Evolutionary conservation across 257 asterid species (phyloP).

Genomic region (Coffea canephora): DNA sequence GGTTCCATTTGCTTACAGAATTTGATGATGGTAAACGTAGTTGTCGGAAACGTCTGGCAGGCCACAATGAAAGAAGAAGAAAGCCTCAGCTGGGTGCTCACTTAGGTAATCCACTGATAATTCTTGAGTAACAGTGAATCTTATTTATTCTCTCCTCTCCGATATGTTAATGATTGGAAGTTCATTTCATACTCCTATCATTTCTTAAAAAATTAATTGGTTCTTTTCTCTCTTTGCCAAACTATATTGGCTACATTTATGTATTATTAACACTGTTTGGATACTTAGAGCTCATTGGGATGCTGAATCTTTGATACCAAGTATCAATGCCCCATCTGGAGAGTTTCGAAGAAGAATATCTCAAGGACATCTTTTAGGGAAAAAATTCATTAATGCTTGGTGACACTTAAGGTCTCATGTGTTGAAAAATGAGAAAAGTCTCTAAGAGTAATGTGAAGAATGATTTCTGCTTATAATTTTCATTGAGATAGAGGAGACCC

Average conservation of each 20-base stretch:
- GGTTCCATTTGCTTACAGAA: conserved; percentile 63
- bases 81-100: conserved; percentile 53
- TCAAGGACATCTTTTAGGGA: no score
- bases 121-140: background rate
- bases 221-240: background rate
- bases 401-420: background rate
- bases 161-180: background rate
- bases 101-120: conserved; percentile 33
- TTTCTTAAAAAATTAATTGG: background rate
- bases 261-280: background rate
- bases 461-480: background rate
- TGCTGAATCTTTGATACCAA: background rate
- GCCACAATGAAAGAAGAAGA: conserved; percentile 66
- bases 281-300: background rate
- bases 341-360: background rate
- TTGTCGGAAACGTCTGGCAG: conserved; percentile 72
- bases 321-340: background rate
- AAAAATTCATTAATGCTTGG: no score
- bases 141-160: background rate
- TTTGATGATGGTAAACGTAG: conserved; percentile 73
- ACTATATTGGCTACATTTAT: background rate
- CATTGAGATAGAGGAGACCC: no score
- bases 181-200: background rate
- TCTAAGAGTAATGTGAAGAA: background rate
- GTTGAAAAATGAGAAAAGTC: background rate